A percentile compares a stretch with the other conserved stretches of the same genome.
These are phyloP conservation scores for Phytophthora vignae DNA, from an alignment of 352 stramenopile species.

Conservation along the genomic window DNA sequence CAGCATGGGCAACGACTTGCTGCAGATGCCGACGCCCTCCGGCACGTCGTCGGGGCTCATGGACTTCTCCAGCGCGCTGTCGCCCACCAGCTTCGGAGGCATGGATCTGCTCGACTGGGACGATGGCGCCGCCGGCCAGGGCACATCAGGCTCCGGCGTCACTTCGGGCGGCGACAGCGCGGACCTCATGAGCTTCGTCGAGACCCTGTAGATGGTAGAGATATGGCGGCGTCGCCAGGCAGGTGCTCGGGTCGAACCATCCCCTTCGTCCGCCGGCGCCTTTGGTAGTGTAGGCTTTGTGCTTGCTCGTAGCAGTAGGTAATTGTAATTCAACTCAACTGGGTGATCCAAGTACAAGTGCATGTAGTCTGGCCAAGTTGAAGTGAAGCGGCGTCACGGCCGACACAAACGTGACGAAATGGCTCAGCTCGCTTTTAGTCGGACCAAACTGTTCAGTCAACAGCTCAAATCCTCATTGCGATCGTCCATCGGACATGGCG, in stretches of 20 bases:
- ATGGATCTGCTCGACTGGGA: conserved; percentile 65
- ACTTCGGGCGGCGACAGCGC: conserved; percentile 45
- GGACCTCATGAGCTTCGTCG: conserved; percentile 81
- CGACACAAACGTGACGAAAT: not conserved
- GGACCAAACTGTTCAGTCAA: conserved; percentile 24
- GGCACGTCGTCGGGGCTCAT: conserved; percentile 56
- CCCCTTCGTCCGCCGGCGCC: not conserved
- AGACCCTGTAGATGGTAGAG: conserved; percentile 50
- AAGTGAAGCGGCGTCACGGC: conserved; percentile 11
- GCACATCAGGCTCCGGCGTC: conserved; percentile 26
- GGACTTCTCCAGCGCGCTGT: conserved; percentile 73
- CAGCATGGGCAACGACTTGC: conserved; percentile 57
- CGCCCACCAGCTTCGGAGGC: conserved; percentile 64
- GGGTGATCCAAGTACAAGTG: not conserved
- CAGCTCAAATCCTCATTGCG: conserved; percentile 23
- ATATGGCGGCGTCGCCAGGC: not conserved
- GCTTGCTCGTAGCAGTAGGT: conserved; percentile 18
- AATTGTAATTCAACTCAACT: conserved; percentile 38
- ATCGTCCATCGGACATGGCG: conserved; percentile 27
- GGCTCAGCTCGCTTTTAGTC: not conserved
- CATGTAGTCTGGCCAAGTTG: conserved; percentile 10
- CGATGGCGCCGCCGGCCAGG: conserved; percentile 28
- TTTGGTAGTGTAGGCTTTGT: not conserved
- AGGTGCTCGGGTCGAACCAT: not conserved
- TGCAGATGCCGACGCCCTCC: conserved; percentile 67